These are phyloP conservation scores for Cichorium intybus DNA, from an alignment of 140 eudicot genomes.

Conservation along the genomic window DNA sequence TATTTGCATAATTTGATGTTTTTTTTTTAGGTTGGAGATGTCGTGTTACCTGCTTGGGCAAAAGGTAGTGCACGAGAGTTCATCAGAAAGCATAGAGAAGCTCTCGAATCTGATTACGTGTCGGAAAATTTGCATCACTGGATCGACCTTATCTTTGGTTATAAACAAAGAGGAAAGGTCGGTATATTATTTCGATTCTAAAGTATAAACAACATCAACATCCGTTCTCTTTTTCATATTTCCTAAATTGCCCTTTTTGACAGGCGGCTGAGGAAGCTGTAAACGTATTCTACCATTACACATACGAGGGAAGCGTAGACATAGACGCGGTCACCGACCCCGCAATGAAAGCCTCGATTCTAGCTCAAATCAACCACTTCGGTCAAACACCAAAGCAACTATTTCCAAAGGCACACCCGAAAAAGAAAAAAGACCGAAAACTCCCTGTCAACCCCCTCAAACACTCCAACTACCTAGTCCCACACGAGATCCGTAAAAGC, in stretches of 20 bases:
- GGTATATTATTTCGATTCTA: too few species aligned
- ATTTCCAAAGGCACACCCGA: conserved; percentile 77
- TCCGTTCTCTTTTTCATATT: neutral
- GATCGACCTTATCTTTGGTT: conserved; percentile 97
- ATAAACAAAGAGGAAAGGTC: conserved; percentile 95
- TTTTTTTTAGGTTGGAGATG: conserved; percentile 75
- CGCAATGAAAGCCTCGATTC: conserved; percentile 93
- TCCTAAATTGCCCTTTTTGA: conserved; percentile 1
- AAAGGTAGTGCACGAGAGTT: conserved; percentile 97
- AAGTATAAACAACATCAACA: too few species aligned
- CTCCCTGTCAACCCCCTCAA: conserved; percentile 64
- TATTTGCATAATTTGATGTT: conserved; percentile 8
- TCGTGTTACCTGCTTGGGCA: conserved; percentile 95
- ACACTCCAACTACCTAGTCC: conserved; percentile 64
- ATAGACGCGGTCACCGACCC: conserved; percentile 96
- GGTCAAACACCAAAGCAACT: conserved; percentile 97
- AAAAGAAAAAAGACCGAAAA: conserved; percentile 58
- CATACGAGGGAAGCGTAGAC: conserved; percentile 94
- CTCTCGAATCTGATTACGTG: conserved; percentile 91
- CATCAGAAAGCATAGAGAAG: conserved; percentile 94
- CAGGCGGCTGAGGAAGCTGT: conserved; percentile 99
- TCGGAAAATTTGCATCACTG: conserved; percentile 94
- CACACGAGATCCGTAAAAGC: conserved; percentile 67
- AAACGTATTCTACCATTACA: conserved; percentile 91
- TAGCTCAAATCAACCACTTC: conserved; percentile 95